A percentile compares a stretch with the other conserved stretches of the same genome.
Evolutionary conservation across 2,329 filamentous ascomycete species (phyloP).

Genomic region (Fusarium sororula): DNA sequence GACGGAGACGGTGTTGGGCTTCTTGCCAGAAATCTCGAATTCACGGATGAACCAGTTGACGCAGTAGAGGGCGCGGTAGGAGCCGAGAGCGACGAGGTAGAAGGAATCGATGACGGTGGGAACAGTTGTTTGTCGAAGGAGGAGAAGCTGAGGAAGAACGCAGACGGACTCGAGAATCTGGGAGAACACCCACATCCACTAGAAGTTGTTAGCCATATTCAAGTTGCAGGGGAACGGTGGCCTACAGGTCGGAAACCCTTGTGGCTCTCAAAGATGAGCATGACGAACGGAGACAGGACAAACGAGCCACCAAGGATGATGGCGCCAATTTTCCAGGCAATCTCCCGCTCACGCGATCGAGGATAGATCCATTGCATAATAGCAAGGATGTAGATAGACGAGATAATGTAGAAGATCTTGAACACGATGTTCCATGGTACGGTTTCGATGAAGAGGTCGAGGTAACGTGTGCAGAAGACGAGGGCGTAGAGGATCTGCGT

Average conservation of each 20-base stretch:
- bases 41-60: conserved; percentile 86
- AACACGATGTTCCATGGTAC: conserved; percentile 78
- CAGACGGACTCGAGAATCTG: conserved; percentile 92
- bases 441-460: conserved; percentile 75
- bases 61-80: conserved; percentile 89
- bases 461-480: conserved; percentile 88
- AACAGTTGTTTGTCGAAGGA: conserved; percentile 92
- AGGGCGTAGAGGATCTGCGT: conserved; percentile 87
- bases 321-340: conserved; percentile 90
- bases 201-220: conserved; percentile 17
- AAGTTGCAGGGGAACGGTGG: neutral
- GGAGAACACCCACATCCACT: conserved; percentile 89
- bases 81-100: conserved; percentile 87
- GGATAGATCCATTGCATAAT: conserved; percentile 89
- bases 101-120: conserved; percentile 97
- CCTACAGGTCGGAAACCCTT: conserved; percentile 64
- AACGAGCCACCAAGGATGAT: conserved; percentile 73
- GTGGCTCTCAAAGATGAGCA: conserved; percentile 69
- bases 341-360: conserved; percentile 87
- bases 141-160: conserved; percentile 88
- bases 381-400: conserved; percentile 85
- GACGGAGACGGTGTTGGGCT: conserved; percentile 76
- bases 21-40: conserved; percentile 64
- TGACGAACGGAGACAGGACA: conserved; percentile 75
- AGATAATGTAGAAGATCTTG: conserved; percentile 88